Conservation (phyloP, 371 early-diverging fungal species). For the Smittium mucronatum region DNA sequence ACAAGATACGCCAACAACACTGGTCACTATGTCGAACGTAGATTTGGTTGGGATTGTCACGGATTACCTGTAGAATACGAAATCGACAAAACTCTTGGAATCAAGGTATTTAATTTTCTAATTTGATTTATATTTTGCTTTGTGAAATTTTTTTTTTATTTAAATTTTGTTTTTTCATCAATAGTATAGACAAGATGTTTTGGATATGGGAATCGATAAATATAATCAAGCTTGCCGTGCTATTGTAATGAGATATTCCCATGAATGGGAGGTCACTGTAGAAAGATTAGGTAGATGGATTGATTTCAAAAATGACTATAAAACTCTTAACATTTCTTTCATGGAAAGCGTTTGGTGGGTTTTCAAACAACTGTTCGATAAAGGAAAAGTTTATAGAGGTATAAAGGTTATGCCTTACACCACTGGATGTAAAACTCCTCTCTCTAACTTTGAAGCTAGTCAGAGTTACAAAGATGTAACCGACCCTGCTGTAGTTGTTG, state of each 20-base stretch:
- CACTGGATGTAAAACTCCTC: slow-evolving; percentile 91
- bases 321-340: slow-evolving; percentile 87
- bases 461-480: slow-evolving; percentile 98
- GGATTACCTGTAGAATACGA: slow-evolving; percentile 99
- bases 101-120: slow-evolving; percentile 39
- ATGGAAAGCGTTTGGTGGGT: slow-evolving; percentile 99
- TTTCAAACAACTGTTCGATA: slow-evolving; percentile 93
- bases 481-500: slow-evolving; percentile 94
- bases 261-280: slow-evolving; percentile 96
- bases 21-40: slow-evolving; percentile 95
- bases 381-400: slow-evolving; percentile 96
- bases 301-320: slow-evolving; percentile 99
- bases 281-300: slow-evolving; percentile 99
- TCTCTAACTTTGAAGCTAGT: slow-evolving; percentile 99
- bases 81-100: slow-evolving; percentile 96
- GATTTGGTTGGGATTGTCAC: slow-evolving; percentile 99
- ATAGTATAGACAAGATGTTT: slow-evolving; percentile 69
- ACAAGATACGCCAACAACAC: slow-evolving; percentile 96
- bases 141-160: background rate
- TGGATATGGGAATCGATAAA: slow-evolving; percentile 95
- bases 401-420: slow-evolving; percentile 99
- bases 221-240: slow-evolving; percentile 98
- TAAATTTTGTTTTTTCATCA: background rate
- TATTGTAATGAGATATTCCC: slow-evolving; percentile 97
- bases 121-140: background rate